Evolutionary conservation across 2,329 filamentous ascomycete species (phyloP).

Genomic region (Fusarium sp.): DNA sequence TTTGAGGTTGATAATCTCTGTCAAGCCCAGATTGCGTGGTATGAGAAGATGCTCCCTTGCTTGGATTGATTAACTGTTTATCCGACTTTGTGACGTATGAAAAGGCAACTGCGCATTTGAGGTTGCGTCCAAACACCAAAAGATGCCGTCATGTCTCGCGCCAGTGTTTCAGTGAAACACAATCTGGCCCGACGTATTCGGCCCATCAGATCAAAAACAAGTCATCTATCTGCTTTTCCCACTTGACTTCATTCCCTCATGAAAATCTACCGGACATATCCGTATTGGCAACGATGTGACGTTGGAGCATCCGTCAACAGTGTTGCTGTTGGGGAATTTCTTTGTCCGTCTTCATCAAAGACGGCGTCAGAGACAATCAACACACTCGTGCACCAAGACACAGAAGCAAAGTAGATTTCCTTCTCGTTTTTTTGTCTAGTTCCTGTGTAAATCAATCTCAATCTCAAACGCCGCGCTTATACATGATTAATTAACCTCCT

Average conservation of each 20-base stretch:
- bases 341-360: not conserved
- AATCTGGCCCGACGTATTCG: slow-evolving; percentile 6
- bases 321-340: not conserved
- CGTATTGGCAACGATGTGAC: slow-evolving; percentile 1
- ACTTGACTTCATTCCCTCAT: slow-evolving; percentile 21
- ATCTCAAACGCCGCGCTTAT: slow-evolving; percentile 51
- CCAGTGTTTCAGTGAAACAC: slow-evolving; percentile 29
- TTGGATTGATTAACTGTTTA: slow-evolving; percentile 6
- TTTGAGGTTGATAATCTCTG: not conserved
- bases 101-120: not conserved
- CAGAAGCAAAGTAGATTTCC: slow-evolving; percentile 32
- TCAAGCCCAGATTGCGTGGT: not conserved
- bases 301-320: not conserved
- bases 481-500: slow-evolving; percentile 41
- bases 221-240: not conserved
- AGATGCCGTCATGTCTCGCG: slow-evolving; percentile 37
- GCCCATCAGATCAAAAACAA: slow-evolving; percentile 6
- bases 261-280: not conserved
- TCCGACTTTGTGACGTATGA: slow-evolving; percentile 26
- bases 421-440: slow-evolving; percentile 42
- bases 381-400: slow-evolving; percentile 18
- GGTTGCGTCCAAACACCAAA: not conserved
- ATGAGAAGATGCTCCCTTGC: slow-evolving; percentile 18
- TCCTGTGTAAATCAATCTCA: slow-evolving; percentile 41
- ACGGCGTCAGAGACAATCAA: slow-evolving; percentile 9